Conservation (phyloP, 2,329 filamentous ascomycete species). For the Colletotrichum orbiculare region DNA sequence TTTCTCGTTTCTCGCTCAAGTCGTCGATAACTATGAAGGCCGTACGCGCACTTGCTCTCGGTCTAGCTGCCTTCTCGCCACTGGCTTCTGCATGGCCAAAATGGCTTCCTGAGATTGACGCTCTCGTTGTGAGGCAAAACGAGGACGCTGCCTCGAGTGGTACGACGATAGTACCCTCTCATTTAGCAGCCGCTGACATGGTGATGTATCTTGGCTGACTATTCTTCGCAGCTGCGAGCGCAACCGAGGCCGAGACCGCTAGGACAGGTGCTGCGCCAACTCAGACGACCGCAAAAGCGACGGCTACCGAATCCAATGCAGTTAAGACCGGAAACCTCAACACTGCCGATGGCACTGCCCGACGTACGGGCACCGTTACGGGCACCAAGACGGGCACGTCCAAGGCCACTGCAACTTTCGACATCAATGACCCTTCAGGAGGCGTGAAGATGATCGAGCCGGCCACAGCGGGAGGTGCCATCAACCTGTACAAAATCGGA, state of each 20-base stretch:
- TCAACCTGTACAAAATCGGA: conserved; percentile 69
- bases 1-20: neutral
- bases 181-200: neutral
- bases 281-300: conserved; percentile 36
- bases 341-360: conserved; percentile 46
- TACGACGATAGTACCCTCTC: neutral
- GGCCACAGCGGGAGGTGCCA: conserved; percentile 53
- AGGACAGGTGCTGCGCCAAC: conserved; percentile 37
- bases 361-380: conserved; percentile 40
- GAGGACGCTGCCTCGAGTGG: conserved; percentile 39
- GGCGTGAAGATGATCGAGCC: conserved; percentile 46
- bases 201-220: conserved; percentile 3
- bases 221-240: conserved; percentile 11
- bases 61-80: conserved; percentile 42
- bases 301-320: conserved; percentile 38
- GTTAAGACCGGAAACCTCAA: conserved; percentile 53
- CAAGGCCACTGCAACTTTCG: conserved; percentile 46
- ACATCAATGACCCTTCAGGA: too few relatives aligned
- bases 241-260: conserved; percentile 23
- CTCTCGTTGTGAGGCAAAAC: conserved; percentile 63
- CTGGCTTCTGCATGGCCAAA: conserved; percentile 66
- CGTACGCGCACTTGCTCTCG: conserved; percentile 38
- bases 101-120: conserved; percentile 65
- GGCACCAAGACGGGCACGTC: conserved; percentile 41
- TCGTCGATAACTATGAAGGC: conserved; percentile 33